Evolutionary conservation across 1,284 basidiomycete species (phyloP).

Genomic region (Ganoderma resinaceum): DNA sequence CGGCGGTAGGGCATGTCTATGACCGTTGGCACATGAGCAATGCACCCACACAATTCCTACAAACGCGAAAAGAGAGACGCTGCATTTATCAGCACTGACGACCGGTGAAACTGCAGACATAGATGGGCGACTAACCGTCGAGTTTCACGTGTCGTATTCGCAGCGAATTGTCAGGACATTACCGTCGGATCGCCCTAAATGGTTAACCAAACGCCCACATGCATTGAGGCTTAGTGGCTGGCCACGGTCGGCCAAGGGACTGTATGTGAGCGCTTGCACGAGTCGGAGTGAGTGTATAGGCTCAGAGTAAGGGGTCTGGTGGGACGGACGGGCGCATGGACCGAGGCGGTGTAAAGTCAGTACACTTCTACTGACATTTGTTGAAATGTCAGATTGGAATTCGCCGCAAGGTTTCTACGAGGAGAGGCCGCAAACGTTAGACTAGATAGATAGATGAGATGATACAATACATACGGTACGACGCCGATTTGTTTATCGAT

Average conservation of each 20-base stretch:
- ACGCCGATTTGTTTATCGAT: background rate
- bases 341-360: background rate
- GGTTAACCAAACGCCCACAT: background rate
- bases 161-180: background rate
- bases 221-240: background rate
- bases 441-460: background rate
- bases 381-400: background rate
- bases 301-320: background rate
- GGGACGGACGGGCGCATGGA: background rate
- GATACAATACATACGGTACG: background rate
- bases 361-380: background rate
- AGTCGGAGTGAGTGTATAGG: background rate
- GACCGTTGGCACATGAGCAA: background rate
- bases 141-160: background rate
- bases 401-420: too few species aligned
- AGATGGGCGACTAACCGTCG: background rate
- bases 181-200: background rate
- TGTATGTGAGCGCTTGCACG: background rate
- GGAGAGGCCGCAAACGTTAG: background rate
- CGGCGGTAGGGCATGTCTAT: background rate
- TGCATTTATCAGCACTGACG: background rate
- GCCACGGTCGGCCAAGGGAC: background rate
- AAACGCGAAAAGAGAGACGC: background rate
- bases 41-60: background rate
- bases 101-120: background rate